These are phyloP conservation scores for Dendrobium huoshanense DNA, from an alignment of 106 monocot species.

Conservation along the genomic window DNA sequence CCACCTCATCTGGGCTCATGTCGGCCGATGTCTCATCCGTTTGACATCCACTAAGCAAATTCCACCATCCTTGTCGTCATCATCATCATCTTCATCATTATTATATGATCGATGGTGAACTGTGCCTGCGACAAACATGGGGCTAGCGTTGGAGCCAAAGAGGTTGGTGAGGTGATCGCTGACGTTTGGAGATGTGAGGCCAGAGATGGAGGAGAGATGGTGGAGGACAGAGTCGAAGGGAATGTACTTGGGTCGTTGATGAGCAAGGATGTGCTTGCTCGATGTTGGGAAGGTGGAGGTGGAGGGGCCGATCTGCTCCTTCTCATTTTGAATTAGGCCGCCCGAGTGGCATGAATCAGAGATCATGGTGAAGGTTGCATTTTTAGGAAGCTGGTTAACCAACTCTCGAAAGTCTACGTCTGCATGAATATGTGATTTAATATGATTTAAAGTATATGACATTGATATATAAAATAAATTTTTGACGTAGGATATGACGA, in stretches of 20 bases:
- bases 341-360: conserved; percentile 98
- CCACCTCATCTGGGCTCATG: conserved; percentile 27
- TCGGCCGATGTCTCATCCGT: conserved; percentile 76
- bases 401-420: conserved; percentile 74
- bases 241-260: conserved; percentile 12
- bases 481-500: no score
- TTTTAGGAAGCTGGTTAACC: conserved; percentile 51
- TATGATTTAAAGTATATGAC: no score
- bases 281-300: conserved; percentile 15
- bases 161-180: conserved; percentile 52
- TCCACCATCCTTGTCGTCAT: conserved; percentile 11
- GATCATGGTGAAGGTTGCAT: conserved; percentile 62
- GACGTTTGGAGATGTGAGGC: conserved; percentile 42
- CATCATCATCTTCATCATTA: not conserved
- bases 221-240: conserved; percentile 30
- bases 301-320: conserved; percentile 77
- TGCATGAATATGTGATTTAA: conserved; percentile 5
- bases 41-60: conserved; percentile 88
- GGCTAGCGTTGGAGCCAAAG: conserved; percentile 49
- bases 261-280: not conserved
- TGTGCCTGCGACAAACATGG: conserved; percentile 14
- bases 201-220: conserved; percentile 53
- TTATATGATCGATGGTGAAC: not conserved
- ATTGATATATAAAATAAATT: no score
- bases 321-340: conserved; percentile 87